Evolutionary conservation across 331 rosid genomes (phyloP), one percentile per base, ranked within the genome.

Genomic region (Malus hybrid): DNA sequence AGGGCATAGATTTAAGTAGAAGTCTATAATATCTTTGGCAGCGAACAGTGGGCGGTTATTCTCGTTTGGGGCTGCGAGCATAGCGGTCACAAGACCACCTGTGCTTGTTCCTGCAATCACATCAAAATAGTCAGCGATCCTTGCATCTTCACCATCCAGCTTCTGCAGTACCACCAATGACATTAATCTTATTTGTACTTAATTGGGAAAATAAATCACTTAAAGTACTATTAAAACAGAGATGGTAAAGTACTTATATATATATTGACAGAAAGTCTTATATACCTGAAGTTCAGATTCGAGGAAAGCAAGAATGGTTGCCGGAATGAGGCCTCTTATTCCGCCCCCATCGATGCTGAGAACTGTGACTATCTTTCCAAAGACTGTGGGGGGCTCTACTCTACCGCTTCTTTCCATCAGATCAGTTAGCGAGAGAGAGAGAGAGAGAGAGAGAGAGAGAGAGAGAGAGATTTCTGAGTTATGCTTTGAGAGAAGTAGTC

Each of bases 61-160:
- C 42, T 73, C 70, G 33, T 85, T 36, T 1, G 96, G 96, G 18
- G 93, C 81, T 16, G 90, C 65, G 54, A 91, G 8, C 97, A 91
- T 89, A 36, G 97, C 87, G 0, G 96, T 80, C 32, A 91, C 86
- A 48, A 91, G 86, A 4, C 96, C 93, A 1, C 96, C 93, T 0
- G 96, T 87, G 78, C 96, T 91, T 70, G 96, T 91, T 71, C 96
- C 96, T 15, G 93, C 79, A 39, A 91, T 84, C 36, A 87, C 88
- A 52, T 91, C 96, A 56, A 91, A 91, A 62, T 91, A 91, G 28
- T 91, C 92, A 19, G 92, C 92, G n/a, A 91, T 79, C 11, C 94
- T 86, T 68, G 89, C 92, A 10, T 86, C 90, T 7, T 80, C 72
- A 0, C 94, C 94, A n/a, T 84, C 97, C 74, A 87, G 50, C 34